Base-by-base conservation (phyloP, 1,284 basidiomycete genomes). In the Rhodotorula sp. region DNA sequence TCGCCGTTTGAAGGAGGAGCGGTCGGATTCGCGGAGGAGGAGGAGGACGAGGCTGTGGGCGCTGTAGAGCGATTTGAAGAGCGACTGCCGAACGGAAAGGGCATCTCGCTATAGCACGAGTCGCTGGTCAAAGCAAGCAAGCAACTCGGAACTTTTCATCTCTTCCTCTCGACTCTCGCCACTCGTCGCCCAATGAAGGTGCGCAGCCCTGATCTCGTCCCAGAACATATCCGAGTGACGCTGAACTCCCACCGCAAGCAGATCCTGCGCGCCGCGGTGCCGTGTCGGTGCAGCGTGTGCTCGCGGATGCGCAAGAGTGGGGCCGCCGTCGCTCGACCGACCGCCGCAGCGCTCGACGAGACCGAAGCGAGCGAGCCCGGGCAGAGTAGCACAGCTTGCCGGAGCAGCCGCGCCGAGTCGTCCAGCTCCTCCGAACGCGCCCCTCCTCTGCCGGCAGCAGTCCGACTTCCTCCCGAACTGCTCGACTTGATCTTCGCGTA, bases 391-490 rank as follows among this genome's bases (percentile, higher is more conserved):
- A 7, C 34, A 34, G 34, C 34, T 34, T 34, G 6, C 8, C 34
- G 34, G 34, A 34, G 34, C 34, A 34, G 34, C 8, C 34, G 34
- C 34, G 34, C 34, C 34, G 34, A 34, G 34, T 34, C 34, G 34
- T 34, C 34, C 34, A 34, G 34, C 34, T 34, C 34, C 34, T 34
- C 34, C 34, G 34, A 34, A 8, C 34, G 34, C 34, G 34, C 34
- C 34, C 34, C 34, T 34, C 34, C 34, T 34, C 34, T 34, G 34
- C 34, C 34, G 34, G 34, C 34, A 34, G 34, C 34, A 6, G 5
- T 62, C 28, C 48, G 55, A 10, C 64, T 70, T n/a, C 68, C 68
- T 8, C 48, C 54, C 60, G 68, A 70, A 26, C 48, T 70, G 21
- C 57, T 70, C 48, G 50, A 49, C 15, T 14, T n/a, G 60, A 64